Evolutionary conservation across 2,329 filamentous ascomycete species (phyloP).

Genomic region (Chaetomiaceae sp.): DNA sequence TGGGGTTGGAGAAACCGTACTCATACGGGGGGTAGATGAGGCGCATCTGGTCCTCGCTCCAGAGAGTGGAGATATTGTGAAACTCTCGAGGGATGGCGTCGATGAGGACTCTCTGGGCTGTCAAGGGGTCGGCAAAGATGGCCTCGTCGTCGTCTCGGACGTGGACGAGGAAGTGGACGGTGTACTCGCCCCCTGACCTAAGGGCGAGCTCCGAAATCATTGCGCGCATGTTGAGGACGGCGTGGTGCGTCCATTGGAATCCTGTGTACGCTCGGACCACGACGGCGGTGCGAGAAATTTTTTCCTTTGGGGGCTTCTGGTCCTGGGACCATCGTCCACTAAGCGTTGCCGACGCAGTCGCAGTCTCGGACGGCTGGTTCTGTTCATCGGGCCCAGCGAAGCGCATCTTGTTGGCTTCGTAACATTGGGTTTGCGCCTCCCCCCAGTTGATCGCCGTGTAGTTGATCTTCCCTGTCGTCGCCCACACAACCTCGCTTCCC

Average conservation of each 20-base stretch:
- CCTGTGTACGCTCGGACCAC: conserved; percentile 77
- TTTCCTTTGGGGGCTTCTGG: conserved; percentile 37
- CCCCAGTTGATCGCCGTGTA: conserved; percentile 54
- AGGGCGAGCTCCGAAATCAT: conserved; percentile 74
- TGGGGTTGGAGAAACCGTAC: conserved; percentile 57
- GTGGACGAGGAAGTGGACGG: conserved; percentile 77
- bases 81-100: conserved; percentile 68
- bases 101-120: conserved; percentile 66
- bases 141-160: conserved; percentile 74
- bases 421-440: conserved; percentile 48
- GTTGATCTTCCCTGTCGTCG: conserved; percentile 50
- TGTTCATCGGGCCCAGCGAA: conserved; percentile 42
- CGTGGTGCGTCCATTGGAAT: conserved; percentile 72
- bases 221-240: conserved; percentile 75
- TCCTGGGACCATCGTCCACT: conserved; percentile 1
- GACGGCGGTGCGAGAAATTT: conserved; percentile 62
- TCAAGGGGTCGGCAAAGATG: conserved; percentile 75
- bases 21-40: conserved; percentile 69
- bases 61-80: conserved; percentile 72
- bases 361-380: background rate
- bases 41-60: conserved; percentile 81
- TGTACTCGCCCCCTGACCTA: conserved; percentile 74
- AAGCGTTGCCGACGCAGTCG: conserved; percentile 3
- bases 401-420: conserved; percentile 57
- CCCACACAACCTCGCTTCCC: conserved; percentile 59